These are phyloP conservation scores for Calonectria pseudoreteaudii DNA, from an alignment of 2,329 filamentous ascomycete genomes.

Conservation along the genomic window DNA sequence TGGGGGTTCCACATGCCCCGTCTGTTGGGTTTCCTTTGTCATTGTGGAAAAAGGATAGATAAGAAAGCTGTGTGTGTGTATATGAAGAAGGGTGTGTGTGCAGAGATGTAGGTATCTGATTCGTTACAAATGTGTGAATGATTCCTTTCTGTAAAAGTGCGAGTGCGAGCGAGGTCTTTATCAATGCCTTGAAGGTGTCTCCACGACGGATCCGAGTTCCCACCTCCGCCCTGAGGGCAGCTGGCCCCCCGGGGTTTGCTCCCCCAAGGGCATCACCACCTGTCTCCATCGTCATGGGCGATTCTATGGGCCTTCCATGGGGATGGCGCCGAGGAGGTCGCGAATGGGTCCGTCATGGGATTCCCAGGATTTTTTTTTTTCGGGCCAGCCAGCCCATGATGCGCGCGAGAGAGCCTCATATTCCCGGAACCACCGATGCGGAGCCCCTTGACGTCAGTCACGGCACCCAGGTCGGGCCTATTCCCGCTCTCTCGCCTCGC, in stretches of 20 bases:
- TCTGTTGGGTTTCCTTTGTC: conserved; percentile 24
- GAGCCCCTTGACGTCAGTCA: conserved; percentile 29
- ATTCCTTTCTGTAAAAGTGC: background rate
- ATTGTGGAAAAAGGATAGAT: conserved; percentile 15
- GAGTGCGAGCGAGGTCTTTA: background rate
- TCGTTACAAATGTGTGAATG: conserved; percentile 6
- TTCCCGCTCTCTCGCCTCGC: conserved; percentile 4
- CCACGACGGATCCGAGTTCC: background rate
- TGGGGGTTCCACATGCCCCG: conserved; percentile 34
- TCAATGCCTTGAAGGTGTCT: background rate
- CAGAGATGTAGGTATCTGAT: background rate
- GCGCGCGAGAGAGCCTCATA: background rate
- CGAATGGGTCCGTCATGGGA: conserved; percentile 26
- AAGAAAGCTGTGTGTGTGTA: background rate
- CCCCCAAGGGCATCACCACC: too few relatives aligned
- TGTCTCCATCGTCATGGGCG: background rate
- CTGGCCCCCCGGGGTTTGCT: too few relatives aligned
- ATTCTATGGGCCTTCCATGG: conserved; percentile 5
- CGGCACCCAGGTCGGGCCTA: conserved; percentile 23
- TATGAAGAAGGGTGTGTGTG: background rate
- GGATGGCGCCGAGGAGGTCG: conserved; percentile 9
- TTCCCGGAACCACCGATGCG: conserved; percentile 23
- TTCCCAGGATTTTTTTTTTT: conserved; percentile 7
- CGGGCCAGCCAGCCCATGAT: too few relatives aligned
- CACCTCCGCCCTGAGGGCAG: conserved; percentile 10